These are phyloP conservation scores for Lentinula aciculospora DNA, from an alignment of 768 basidiomycete genomes.

Conservation along the genomic window DNA sequence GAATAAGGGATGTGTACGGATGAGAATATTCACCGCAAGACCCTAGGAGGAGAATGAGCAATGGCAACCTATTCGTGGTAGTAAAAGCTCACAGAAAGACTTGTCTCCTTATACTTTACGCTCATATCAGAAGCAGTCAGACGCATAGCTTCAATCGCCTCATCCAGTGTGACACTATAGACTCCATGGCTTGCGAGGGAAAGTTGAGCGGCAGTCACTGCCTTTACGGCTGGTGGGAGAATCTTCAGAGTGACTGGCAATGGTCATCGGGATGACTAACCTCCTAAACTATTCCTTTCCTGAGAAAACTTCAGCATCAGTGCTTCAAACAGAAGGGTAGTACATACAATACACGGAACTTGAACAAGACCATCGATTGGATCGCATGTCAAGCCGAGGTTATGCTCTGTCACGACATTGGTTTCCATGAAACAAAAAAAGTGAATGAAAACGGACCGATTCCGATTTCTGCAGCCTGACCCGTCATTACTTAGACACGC, in stretches of 20 bases:
- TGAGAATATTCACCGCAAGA: not conserved
- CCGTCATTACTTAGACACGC: not conserved
- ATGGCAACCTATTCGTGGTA: not conserved
- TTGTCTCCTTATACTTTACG: constrained; percentile 93
- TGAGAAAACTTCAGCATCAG: constrained; percentile 16
- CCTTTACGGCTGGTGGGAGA: constrained; percentile 73
- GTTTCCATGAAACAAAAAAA: not conserved
- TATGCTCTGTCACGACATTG: constrained; percentile 55
- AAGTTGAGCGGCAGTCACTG: constrained; percentile 89
- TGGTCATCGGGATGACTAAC: constrained; percentile 27
- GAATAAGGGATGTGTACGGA: not conserved
- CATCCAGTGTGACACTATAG: constrained; percentile 84
- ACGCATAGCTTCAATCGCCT: constrained; percentile 94
- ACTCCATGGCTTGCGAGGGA: constrained; percentile 89
- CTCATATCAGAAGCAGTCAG: constrained; percentile 94
- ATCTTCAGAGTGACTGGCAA: not conserved
- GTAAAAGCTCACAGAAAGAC: constrained; percentile 62
- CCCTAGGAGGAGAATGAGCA: not conserved
- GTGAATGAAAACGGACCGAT: constrained; percentile 48
- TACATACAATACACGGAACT: constrained; percentile 88
- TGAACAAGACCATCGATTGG: constrained; percentile 92
- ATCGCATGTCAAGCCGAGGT: constrained; percentile 88
- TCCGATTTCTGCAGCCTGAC: constrained; percentile 81
- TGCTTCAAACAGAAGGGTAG: not conserved
- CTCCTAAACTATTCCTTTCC: constrained; percentile 86